Percentiles rank a stretch among this genome's conserved stretches.
Evolutionary conservation across 1,284 basidiomycete species (phyloP).

Genomic region (Trametes polyzona): DNA sequence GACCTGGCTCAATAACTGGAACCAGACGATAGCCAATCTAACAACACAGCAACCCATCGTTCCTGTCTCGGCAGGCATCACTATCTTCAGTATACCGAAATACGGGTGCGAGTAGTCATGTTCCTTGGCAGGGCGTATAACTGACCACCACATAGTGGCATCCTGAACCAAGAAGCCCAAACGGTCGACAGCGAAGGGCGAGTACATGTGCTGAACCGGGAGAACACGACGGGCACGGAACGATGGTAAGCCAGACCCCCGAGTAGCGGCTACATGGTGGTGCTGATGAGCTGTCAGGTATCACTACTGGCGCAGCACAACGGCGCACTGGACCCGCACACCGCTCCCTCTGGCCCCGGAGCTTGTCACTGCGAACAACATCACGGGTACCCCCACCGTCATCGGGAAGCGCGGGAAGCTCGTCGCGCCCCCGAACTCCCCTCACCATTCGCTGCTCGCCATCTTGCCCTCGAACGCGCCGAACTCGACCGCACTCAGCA

Average conservation of each 20-base stretch:
- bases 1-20: conserved; percentile 46
- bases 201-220: conserved; percentile 47
- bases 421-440: conserved; percentile 29
- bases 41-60: conserved; percentile 37
- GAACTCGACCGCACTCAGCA: conserved; percentile 41
- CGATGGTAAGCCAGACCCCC: conserved; percentile 36
- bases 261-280: neutral
- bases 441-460: conserved; percentile 33
- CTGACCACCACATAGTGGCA: conserved; percentile 35
- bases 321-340: conserved; percentile 42
- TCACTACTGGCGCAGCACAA: conserved; percentile 46
- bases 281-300: conserved; percentile 33
- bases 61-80: conserved; percentile 44
- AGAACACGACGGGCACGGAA: conserved; percentile 45
- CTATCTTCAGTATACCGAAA: conserved; percentile 46
- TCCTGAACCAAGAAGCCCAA: conserved; percentile 50
- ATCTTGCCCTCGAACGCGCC: conserved; percentile 44
- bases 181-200: conserved; percentile 42
- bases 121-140: neutral
- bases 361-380: conserved; percentile 39
- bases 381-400: conserved; percentile 44
- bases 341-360: conserved; percentile 36
- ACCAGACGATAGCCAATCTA: conserved; percentile 38
- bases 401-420: conserved; percentile 49
- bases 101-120: conserved; percentile 36